A percentile compares a stretch with the other conserved stretches of the same genome.
Conservation (phyloP, 2,329 filamentous ascomycete species). For the Knufia petricola region DNA sequence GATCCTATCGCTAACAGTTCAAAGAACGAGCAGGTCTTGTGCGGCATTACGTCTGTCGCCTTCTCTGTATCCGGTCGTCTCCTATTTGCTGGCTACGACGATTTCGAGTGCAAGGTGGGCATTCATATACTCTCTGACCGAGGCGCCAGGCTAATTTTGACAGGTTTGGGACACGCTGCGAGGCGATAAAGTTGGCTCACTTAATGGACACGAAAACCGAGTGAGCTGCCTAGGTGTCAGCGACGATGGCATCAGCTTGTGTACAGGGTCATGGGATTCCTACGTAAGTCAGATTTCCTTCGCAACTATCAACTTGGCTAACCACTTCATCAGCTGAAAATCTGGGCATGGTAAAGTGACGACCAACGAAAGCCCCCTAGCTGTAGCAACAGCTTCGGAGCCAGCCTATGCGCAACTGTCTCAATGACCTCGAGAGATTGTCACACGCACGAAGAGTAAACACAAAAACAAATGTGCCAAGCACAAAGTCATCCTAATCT, state of each 20-base stretch:
- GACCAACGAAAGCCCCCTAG: neutral
- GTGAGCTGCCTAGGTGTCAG: conserved; percentile 98
- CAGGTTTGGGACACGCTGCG: conserved; percentile 97
- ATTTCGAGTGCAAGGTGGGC: conserved; percentile 98
- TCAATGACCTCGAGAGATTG: too few species aligned
- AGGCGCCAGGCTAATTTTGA: conserved; percentile 20
- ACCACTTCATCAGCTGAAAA: conserved; percentile 57
- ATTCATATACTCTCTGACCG: neutral
- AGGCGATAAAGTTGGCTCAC: conserved; percentile 90
- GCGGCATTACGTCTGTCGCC: conserved; percentile 94
- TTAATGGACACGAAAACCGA: conserved; percentile 96
- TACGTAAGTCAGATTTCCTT: conserved; percentile 58
- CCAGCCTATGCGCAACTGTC: too few species aligned
- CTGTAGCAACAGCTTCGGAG: too few species aligned
- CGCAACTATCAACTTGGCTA: neutral
- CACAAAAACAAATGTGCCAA: neutral
- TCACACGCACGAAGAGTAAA: neutral
- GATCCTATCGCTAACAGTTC: conserved; percentile 10
- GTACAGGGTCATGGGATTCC: conserved; percentile 99
- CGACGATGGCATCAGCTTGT: conserved; percentile 97
- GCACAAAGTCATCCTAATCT: neutral
- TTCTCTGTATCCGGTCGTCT: conserved; percentile 94
- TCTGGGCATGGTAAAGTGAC: conserved; percentile 63
- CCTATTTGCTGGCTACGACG: conserved; percentile 94
- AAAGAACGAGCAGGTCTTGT: conserved; percentile 92